Evolutionary conservation across 140 eudicot species (phyloP), one percentile per base, ranked within the genome.

Genomic region (Ambrosia hybrid): DNA sequence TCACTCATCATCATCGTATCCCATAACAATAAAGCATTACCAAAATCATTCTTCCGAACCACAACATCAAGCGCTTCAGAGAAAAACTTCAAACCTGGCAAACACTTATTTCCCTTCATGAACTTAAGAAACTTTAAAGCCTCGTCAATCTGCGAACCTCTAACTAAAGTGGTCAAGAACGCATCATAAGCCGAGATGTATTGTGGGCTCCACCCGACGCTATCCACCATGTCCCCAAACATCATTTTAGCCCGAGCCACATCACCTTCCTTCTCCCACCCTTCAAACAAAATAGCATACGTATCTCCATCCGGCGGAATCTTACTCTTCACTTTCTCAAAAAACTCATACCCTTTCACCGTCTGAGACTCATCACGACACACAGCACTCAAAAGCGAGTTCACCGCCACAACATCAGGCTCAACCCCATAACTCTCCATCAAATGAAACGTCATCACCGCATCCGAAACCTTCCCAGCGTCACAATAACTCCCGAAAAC

Each of bases 211-310:
- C 98, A 92, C 2, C 96, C 98, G 30, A 92, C 83, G 16, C 85
- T 81, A 82, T 84, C 77, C 78, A 89, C 96, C 98, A 92, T 89
- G 59, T 92, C 98, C 12, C 87, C 93, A 71, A 92, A 92, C 15
- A 86, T 84, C 5, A 65, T 77, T 82, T 85, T 89, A 5, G 96
- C 96, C 82, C 74, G 82, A 3, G 58, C 79, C 51, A 81, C 83
- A 36, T 92, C 83, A 4, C 95, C 89, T 64, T 87, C 95, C 60
- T 84, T 92, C 79, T 92, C 95, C 87, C 89, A 92, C 4, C 88
- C 96, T 79, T 87, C 86, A 52, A 92, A 81, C 75, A 92, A 68
- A 60, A 92, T 89, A 3, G 98, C 87, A 72, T 71, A 92, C 5
- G 98, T 78, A 43, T 92, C 93, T 9, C 82, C 91, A 80, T 89